Base-by-base conservation (phyloP, 352 stramenopile genomes). In the Globisporangium mamillatum region DNA sequence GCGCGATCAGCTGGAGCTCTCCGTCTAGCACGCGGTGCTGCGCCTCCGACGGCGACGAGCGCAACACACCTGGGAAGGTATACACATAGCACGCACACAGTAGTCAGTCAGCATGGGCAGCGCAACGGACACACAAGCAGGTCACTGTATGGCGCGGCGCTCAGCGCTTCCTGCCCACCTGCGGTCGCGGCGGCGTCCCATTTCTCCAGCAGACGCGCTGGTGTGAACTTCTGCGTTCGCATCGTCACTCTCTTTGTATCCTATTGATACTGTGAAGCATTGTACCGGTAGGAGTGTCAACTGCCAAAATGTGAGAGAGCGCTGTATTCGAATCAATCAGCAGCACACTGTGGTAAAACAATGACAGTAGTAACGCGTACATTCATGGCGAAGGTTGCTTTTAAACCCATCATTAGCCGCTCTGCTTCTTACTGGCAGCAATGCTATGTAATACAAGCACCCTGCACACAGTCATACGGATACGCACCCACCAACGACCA, bases 21-120 rank as follows among this genome's bases (percentile, higher is more conserved):
- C 79, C 79, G 59, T 72, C 63, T 7, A 90, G 60, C 10, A 67
- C 50, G 36, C 80, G 76, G 34, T 68, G 60, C 20, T 76, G 63
- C 24, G 76, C 83, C 3, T 82, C 77, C 0, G 74, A 46, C 46
- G 77, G 68, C 50, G 66, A 72, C 22, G 79, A 82, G 20, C 71
- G 77, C 65, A 89, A 62, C 14, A 83, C 65, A 22, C 72, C 81
- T 86, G 1, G 7, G 2, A 27, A 24, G 18, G 14, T 4, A 54
- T n/a, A 41, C 4, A 44, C 54, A 44, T 6, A 24, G 22, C 14
- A 60, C 4, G 36, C 14, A 50, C 41, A 12, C 22, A 16, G 32
- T 4, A 1, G 36, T 16, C 10, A 7, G 62, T 64, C 14, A 24
- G 24, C 27, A 60, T 4, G 38, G 38, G 18, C 10, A 48, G 24